Conservation (phyloP, 164 flowering plant genomes). For the Macadamia integrifolia region DNA sequence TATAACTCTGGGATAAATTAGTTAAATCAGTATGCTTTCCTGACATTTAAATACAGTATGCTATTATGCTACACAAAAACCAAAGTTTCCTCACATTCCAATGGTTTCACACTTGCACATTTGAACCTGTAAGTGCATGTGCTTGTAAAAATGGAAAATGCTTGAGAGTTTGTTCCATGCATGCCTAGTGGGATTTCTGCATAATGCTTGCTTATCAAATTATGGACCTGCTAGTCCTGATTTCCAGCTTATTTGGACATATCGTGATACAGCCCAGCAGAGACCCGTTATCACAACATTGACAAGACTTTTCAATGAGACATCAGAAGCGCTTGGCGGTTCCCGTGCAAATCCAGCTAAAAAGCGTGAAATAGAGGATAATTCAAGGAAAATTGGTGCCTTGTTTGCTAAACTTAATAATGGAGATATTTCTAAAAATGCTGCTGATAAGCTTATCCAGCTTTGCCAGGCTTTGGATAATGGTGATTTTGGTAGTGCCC, state of each 20-base stretch:
- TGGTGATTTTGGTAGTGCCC: conserved; percentile 68
- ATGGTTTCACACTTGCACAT: neutral
- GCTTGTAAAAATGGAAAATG: too few relatives aligned
- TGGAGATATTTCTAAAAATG: conserved; percentile 85
- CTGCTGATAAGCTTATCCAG: conserved; percentile 77
- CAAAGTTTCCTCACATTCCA: too few relatives aligned
- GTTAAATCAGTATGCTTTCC: neutral
- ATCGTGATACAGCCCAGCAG: conserved; percentile 52
- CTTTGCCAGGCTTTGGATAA: conserved; percentile 85
- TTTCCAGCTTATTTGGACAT: neutral
- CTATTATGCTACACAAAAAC: too few relatives aligned
- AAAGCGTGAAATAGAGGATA: conserved; percentile 93
- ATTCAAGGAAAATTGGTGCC: conserved; percentile 86
- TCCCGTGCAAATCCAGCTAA: conserved; percentile 76
- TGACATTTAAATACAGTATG: too few relatives aligned
- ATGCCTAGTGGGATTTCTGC: neutral
- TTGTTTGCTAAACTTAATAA: conserved; percentile 85
- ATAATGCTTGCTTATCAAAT: too few relatives aligned
- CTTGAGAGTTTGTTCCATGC: neutral
- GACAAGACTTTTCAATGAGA: conserved; percentile 82
- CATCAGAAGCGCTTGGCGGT: conserved; percentile 87
- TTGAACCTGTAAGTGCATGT: neutral
- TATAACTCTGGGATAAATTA: too few relatives aligned
- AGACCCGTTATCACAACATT: conserved; percentile 72
- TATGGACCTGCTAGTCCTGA: neutral